Evolutionary conservation across 2,329 filamentous ascomycete species (phyloP).

Genomic region (Magnaporthales sp.): DNA sequence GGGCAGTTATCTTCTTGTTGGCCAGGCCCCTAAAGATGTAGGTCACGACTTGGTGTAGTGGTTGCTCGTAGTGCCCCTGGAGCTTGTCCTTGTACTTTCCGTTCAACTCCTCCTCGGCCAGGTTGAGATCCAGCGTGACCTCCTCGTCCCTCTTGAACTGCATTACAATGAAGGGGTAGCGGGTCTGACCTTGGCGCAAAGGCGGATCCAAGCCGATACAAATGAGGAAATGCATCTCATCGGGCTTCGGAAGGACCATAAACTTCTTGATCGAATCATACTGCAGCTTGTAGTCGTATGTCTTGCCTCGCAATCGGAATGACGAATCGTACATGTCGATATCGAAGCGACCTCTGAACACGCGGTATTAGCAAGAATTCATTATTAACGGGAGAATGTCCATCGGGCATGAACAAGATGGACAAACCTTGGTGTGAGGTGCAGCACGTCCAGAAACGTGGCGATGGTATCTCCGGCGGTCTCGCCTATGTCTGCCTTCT

Average conservation of each 20-base stretch:
- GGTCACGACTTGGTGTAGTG: conserved; percentile 85
- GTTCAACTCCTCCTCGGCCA: conserved; percentile 81
- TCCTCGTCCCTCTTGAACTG: conserved; percentile 98
- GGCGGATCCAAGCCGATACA: conserved; percentile 92
- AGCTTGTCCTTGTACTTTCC: conserved; percentile 84
- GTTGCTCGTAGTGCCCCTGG: conserved; percentile 82
- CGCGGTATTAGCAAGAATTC: conserved; percentile 10
- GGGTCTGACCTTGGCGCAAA: conserved; percentile 90
- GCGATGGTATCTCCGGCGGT: conserved; percentile 98
- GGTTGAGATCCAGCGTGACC: conserved; percentile 91
- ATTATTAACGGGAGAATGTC: neutral
- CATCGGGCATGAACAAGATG: neutral
- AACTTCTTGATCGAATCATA: conserved; percentile 98
- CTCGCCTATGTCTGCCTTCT: conserved; percentile 98
- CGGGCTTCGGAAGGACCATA: conserved; percentile 96
- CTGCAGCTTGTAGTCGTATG: conserved; percentile 99
- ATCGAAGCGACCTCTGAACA: conserved; percentile 84
- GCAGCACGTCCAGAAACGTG: conserved; percentile 91
- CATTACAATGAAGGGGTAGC: conserved; percentile 98
- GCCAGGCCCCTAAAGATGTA: conserved; percentile 93
- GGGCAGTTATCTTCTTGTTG: conserved; percentile 89
- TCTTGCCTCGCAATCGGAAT: conserved; percentile 95
- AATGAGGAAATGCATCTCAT: conserved; percentile 91
- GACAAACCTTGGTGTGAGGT: conserved; percentile 79
- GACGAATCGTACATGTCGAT: conserved; percentile 99